A percentile compares a stretch with the other conserved stretches of the same genome.
Evolutionary conservation across 2,329 filamentous ascomycete species (phyloP).

Genomic region (Sporothrix variecibatus): DNA sequence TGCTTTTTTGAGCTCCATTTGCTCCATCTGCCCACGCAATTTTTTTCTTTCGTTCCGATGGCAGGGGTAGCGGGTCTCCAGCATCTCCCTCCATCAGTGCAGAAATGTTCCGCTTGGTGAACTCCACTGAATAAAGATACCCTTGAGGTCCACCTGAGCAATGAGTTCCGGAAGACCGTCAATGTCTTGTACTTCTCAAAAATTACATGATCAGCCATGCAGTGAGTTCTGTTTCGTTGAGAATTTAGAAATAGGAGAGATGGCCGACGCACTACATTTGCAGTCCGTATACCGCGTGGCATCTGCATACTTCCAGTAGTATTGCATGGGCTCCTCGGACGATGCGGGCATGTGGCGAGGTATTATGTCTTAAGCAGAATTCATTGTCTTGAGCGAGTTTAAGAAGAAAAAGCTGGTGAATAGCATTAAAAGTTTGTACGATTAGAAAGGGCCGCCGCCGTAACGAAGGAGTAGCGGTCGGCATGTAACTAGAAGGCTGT

Average conservation of each 20-base stretch:
- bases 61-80: background rate
- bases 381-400: background rate
- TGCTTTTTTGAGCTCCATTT: background rate
- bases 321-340: background rate
- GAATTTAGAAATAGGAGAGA: background rate
- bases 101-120: background rate
- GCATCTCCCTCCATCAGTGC: background rate
- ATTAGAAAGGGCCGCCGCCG: background rate
- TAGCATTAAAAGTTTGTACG: constrained; percentile 8
- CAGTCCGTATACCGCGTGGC: background rate
- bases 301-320: background rate
- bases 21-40: background rate
- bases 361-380: background rate
- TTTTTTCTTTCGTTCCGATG: background rate
- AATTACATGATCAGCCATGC: background rate
- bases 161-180: background rate
- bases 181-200: background rate
- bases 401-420: background rate
- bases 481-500: background rate
- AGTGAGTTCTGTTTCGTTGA: background rate
- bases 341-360: background rate
- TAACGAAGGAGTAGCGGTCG: background rate
- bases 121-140: background rate
- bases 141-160: background rate
- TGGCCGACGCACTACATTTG: background rate